These are phyloP conservation scores for Metahyphopichia silvanorum DNA, from an alignment of 805 yeast genomes.

Conservation along the genomic window DNA sequence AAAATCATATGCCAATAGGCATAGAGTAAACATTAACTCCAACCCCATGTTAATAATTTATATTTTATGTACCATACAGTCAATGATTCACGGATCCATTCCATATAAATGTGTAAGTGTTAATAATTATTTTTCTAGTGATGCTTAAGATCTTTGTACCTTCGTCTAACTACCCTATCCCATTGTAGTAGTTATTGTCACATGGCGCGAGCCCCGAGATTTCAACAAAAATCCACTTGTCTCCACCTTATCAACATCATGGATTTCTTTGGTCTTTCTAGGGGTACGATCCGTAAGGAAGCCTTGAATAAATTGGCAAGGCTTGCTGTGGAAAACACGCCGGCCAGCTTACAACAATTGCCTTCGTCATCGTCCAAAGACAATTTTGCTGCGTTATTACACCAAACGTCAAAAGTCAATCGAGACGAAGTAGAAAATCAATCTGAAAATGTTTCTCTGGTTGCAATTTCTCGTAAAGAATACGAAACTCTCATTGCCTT, in stretches of 20 bases:
- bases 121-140: no score
- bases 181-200: no score
- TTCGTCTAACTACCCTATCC: no score
- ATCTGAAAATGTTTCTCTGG: constrained; percentile 16
- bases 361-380: not conserved
- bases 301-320: constrained; percentile 37
- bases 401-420: not conserved
- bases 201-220: constrained; percentile 1
- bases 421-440: not conserved
- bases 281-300: constrained; percentile 38
- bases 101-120: no score
- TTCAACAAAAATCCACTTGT: not conserved
- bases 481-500: constrained; percentile 57
- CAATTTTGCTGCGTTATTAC: constrained; percentile 1
- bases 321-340: constrained; percentile 24
- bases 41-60: no score
- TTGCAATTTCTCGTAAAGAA: constrained; percentile 50
- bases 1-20: no score
- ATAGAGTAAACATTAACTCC: no score
- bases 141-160: no score
- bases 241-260: constrained; percentile 11
- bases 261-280: constrained; percentile 36
- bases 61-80: no score
- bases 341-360: constrained; percentile 4
- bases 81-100: no score